These are phyloP conservation scores for Elasticomyces elasticus DNA, from an alignment of 495 filamentous ascomycete genomes.

Conservation along the genomic window DNA sequence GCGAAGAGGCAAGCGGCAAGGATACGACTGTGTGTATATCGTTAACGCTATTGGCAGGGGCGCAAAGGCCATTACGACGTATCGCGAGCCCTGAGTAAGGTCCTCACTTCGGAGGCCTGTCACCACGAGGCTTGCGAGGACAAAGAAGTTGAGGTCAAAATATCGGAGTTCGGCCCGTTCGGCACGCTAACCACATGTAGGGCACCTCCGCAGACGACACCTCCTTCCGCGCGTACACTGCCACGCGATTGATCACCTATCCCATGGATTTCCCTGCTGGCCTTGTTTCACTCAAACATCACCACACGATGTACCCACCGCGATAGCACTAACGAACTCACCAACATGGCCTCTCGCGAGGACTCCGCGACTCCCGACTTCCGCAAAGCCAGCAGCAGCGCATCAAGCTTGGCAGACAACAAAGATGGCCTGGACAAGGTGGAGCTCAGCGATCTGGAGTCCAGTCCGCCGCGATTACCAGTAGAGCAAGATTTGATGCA, in stretches of 20 bases:
- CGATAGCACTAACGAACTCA: background rate
- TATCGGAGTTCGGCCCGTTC: too few species aligned
- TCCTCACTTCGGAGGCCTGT: too few species aligned
- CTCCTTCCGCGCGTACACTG: background rate
- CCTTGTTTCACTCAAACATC: background rate
- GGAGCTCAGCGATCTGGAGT: slow-evolving; percentile 21
- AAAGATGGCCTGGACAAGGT: slow-evolving; percentile 21
- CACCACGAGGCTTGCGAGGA: too few species aligned
- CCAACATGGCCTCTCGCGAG: slow-evolving; percentile 2
- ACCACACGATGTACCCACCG: background rate
- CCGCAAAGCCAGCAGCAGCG: slow-evolving; percentile 4
- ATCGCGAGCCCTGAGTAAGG: too few species aligned
- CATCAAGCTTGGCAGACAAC: background rate
- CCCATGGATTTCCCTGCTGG: background rate
- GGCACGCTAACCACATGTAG: too few species aligned
- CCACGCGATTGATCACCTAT: background rate
- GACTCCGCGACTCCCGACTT: background rate
- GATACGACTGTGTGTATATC: too few species aligned
- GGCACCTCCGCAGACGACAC: too few species aligned
- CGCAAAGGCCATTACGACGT: too few species aligned
- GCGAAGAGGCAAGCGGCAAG: too few species aligned
- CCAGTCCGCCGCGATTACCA: slow-evolving; percentile 38
- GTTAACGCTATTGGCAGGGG: too few species aligned
- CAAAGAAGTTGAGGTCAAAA: too few species aligned
- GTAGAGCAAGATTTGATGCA: slow-evolving; percentile 89